These are phyloP conservation scores for Fomitopsis pulvina DNA, from an alignment of 768 basidiomycete genomes.

Conservation along the genomic window DNA sequence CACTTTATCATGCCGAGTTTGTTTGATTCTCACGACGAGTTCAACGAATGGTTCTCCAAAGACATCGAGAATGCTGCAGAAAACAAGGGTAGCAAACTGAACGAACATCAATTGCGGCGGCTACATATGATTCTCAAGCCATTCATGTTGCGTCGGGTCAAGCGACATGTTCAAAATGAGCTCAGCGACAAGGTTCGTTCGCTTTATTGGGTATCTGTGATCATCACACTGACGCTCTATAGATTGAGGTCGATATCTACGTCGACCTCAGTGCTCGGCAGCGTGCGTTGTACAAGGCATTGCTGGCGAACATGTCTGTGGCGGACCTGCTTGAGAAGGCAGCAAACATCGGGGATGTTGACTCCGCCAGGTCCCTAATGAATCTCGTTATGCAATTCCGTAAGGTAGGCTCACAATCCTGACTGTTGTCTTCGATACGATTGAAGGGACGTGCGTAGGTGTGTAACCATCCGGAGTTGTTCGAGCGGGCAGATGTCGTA, in stretches of 20 bases:
- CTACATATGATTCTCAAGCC: conserved; percentile 99
- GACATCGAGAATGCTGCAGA: conserved; percentile 95
- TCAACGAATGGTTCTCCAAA: conserved; percentile 99
- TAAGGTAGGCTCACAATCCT: conserved; percentile 48
- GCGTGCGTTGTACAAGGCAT: conserved; percentile 79
- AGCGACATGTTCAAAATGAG: conserved; percentile 99
- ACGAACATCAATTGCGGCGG: conserved; percentile 90
- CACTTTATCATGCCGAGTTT: conserved; percentile 99
- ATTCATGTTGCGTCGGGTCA: conserved; percentile 96
- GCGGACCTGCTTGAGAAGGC: conserved; percentile 92
- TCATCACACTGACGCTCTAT: not conserved
- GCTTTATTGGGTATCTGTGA: not conserved
- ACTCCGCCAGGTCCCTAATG: conserved; percentile 92
- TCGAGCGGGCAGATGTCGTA: conserved; percentile 93
- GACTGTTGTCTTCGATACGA: not conserved
- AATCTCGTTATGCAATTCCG: conserved; percentile 99
- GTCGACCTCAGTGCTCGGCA: conserved; percentile 94
- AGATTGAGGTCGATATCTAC: conserved; percentile 96
- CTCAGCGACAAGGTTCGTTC: conserved; percentile 86
- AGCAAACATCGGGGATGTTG: conserved; percentile 82
- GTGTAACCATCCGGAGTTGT: conserved; percentile 97
- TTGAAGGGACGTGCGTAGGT: conserved; percentile 42
- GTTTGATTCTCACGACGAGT: conserved; percentile 98
- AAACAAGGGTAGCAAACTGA: conserved; percentile 85
- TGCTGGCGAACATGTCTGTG: conserved; percentile 91